Evolutionary conservation across 345 rosid genomes (phyloP).

Genomic region (Carallia pectinifolia): DNA sequence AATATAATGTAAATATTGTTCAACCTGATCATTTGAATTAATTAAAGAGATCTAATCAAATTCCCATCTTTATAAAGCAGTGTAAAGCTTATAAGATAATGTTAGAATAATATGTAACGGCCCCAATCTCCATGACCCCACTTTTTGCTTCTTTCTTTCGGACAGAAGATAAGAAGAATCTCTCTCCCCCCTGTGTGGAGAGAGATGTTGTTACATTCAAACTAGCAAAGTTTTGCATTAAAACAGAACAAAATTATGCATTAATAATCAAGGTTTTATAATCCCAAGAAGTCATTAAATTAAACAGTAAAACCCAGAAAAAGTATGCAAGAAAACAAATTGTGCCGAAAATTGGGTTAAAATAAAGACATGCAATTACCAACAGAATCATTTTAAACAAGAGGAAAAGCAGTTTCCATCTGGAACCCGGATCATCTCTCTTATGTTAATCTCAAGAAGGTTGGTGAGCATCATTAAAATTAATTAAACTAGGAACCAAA

Average conservation of each 20-base stretch:
- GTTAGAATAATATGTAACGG: conserved; percentile 39
- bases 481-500: conserved; percentile 27
- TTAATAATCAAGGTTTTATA: not conserved
- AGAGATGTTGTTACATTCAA: not conserved
- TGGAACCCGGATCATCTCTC: not conserved
- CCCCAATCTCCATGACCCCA: conserved; percentile 15
- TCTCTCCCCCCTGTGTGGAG: not conserved
- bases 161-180: conserved; percentile 30
- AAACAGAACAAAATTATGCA: not conserved
- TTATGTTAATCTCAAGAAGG: not conserved
- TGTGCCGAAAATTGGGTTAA: not conserved
- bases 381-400: not conserved
- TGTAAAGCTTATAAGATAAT: conserved; percentile 21
- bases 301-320: not conserved
- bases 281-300: not conserved
- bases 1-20: not conserved
- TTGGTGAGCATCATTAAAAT: conserved; percentile 15
- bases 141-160: conserved; percentile 48
- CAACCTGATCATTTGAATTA: conserved; percentile 20
- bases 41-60: conserved; percentile 10
- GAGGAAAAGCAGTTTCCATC: not conserved
- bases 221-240: not conserved
- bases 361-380: not conserved
- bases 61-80: not conserved
- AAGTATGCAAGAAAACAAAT: not conserved